phyloP scores from a whole-genome alignment of 805 yeast genomes.

The Teunomyces stri region DNA sequence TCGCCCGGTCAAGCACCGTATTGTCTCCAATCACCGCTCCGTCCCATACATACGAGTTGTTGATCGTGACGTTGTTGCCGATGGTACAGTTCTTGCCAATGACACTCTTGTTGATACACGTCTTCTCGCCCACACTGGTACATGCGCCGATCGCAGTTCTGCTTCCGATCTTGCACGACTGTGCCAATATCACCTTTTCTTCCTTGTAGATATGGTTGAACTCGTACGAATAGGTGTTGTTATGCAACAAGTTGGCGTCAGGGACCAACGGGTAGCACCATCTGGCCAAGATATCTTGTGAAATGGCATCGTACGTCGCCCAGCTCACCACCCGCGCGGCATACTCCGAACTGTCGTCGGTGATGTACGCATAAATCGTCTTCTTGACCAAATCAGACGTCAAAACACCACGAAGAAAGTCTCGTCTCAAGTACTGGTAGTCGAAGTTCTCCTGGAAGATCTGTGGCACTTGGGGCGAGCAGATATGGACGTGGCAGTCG shows the following conservation, averaged over 20 bases:
- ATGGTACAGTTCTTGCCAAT: constrained; percentile 85
- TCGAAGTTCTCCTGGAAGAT: constrained; percentile 96
- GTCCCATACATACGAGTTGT: constrained; percentile 86
- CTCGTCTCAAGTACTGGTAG: constrained; percentile 80
- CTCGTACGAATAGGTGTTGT: constrained; percentile 75
- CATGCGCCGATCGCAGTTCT: constrained; percentile 80
- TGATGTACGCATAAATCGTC: constrained; percentile 83
- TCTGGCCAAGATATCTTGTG: constrained; percentile 85
- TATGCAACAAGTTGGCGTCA: constrained; percentile 71
- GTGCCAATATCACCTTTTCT: constrained; percentile 83
- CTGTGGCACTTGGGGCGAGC: constrained; percentile 92
- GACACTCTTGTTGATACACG: constrained; percentile 64
- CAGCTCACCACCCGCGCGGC: constrained; percentile 96
- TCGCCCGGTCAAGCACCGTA: constrained; percentile 54
- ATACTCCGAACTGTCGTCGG: constrained; percentile 62
- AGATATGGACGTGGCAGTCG: constrained; percentile 95
- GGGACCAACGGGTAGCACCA: constrained; percentile 93
- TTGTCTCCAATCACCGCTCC: constrained; percentile 70
- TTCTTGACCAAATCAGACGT: constrained; percentile 88
- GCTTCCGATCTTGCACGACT: constrained; percentile 81
- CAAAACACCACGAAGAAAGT: constrained; percentile 87
- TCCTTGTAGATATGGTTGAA: constrained; percentile 88
- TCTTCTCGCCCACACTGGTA: constrained; percentile 72
- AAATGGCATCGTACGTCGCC: constrained; percentile 88
- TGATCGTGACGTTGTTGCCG: constrained; percentile 71